Conservation (phyloP, 2,329 filamentous ascomycete species). For the Penicillium oxalicum region DNA sequence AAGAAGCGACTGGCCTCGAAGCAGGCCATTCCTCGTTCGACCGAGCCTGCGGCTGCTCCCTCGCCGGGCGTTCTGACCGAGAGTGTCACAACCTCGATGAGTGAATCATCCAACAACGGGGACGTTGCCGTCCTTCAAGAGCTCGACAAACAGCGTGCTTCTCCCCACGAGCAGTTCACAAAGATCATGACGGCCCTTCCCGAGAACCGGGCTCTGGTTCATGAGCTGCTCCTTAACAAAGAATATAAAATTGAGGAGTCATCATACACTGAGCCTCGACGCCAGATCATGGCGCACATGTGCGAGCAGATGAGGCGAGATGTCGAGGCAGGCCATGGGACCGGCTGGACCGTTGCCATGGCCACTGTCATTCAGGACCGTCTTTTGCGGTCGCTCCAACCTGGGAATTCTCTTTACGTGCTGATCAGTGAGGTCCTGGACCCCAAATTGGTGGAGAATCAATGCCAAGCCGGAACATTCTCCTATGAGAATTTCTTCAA, state of each 20-base stretch:
- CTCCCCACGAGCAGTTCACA: conserved; percentile 39
- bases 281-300: conserved; percentile 53
- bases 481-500: conserved; percentile 59
- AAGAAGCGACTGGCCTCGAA: conserved; percentile 48
- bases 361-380: conserved; percentile 60
- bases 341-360: conserved; percentile 59
- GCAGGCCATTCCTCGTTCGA: conserved; percentile 53
- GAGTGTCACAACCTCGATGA: conserved; percentile 35
- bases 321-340: conserved; percentile 51
- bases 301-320: conserved; percentile 55
- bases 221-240: conserved; percentile 60
- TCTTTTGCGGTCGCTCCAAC: conserved; percentile 53
- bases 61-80: conserved; percentile 32
- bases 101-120: conserved; percentile 37
- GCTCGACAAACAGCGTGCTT: conserved; percentile 30
- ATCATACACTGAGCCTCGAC: conserved; percentile 46
- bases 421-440: conserved; percentile 58
- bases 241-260: conserved; percentile 55
- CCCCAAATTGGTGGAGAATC: conserved; percentile 51
- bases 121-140: conserved; percentile 31
- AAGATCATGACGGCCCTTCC: conserved; percentile 56
- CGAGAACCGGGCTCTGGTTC: conserved; percentile 55
- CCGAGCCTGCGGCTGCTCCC: conserved; percentile 33
- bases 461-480: conserved; percentile 56
- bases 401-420: conserved; percentile 56